These are phyloP conservation scores for Leptographium procerum DNA, from an alignment of 2,329 filamentous ascomycete genomes.

Conservation along the genomic window DNA sequence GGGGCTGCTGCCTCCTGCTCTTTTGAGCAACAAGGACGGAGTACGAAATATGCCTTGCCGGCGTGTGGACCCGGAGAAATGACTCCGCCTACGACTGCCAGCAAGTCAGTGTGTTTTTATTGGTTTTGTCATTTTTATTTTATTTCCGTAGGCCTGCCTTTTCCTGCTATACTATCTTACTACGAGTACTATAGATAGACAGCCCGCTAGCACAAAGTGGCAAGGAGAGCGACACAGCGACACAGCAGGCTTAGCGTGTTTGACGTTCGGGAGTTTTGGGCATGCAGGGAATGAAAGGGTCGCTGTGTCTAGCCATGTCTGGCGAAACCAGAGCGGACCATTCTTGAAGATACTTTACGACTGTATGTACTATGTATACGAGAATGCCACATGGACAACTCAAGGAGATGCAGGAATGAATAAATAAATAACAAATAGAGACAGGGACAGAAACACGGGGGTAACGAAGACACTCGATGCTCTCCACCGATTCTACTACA, in stretches of 20 bases:
- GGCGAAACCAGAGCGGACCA: too few relatives aligned
- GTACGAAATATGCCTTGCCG: neutral
- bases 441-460: too few relatives aligned
- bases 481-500: too few relatives aligned
- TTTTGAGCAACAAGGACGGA: neutral
- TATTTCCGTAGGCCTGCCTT: neutral
- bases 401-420: neutral
- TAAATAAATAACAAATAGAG: too few relatives aligned
- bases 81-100: neutral
- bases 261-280: neutral
- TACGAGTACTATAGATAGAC: neutral
- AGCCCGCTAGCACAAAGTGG: neutral
- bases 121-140: neutral
- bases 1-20: neutral
- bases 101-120: too few relatives aligned
- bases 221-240: neutral
- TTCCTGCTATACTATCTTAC: too few relatives aligned
- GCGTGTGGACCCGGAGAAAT: neutral
- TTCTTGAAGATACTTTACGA: too few relatives aligned
- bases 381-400: too few relatives aligned
- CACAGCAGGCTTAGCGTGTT: neutral
- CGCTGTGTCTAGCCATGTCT: neutral
- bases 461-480: too few relatives aligned
- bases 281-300: neutral
- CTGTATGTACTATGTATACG: too few relatives aligned